Base-by-base conservation (phyloP, 106 monocot genomes). In the Dendrobium huoshanense region DNA sequence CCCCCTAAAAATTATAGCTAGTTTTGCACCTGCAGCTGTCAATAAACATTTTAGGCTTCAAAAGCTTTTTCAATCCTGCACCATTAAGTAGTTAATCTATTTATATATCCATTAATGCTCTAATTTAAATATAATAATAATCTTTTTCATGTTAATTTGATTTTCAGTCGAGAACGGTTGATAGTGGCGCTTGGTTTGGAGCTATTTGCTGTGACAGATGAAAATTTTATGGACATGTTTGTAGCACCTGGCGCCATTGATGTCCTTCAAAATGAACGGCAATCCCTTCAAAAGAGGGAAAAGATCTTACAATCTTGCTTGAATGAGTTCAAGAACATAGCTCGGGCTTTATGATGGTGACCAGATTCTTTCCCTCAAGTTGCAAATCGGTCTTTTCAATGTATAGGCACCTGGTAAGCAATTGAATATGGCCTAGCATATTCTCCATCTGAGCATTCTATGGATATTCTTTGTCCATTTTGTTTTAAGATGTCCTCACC, bases 211-310 rank as follows among this genome's bases (percentile, higher is more conserved):
- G 91, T 95, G 82, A 85, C 83, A 48, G 99, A 99, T 72, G 89
- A 95, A 40, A 93, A 89, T 24, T 99, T 99, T 77, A 95, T 95
- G 99, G 91, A 95, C 80, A 99, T 99, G 99, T 99, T 99, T 86
- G 91, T 93, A 77, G 91, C 93, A 58, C 99, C 99, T 29, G 90
- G 90, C 54, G 93, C 93, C 4, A 87, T 93, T 22, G 95, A 95
- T 81, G 82, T 85, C 61, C 92, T 95, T 72, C 93, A 88, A 54
- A 90, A 65, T 27, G 93, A 99, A 55, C 81, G 79, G 0, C 93
- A 91, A 74, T 88, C 87, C 49, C 91, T 99, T 41, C 84, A 86
- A 19, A 99, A 95, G 83, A 88, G 93, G 1, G 95, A 95, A 51
- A 95, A 95, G 82, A 89, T 88, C 55, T 79, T 99, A 54, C 87